phyloP scores from a whole-genome alignment of 2,329 filamentous ascomycete species.

The Myriosclerotinia duriaeana region DNA sequence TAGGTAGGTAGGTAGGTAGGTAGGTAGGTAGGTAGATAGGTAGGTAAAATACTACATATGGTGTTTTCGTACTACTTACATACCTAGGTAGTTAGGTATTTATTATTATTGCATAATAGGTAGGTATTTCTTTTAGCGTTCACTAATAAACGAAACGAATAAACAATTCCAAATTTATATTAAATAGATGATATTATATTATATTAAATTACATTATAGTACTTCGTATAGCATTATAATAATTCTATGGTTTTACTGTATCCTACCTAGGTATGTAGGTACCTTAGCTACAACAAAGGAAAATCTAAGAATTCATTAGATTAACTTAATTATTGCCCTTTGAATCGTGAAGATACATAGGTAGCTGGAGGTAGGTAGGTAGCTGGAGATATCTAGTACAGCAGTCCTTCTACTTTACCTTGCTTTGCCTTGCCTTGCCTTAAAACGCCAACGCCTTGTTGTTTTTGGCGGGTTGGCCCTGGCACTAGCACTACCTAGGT shows the following conservation, averaged over 20 bases:
- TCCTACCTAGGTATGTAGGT: neutral
- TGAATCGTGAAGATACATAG: too few species aligned
- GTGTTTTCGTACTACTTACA: constrained; percentile 2
- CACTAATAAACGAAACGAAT: too few species aligned
- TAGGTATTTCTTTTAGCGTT: neutral
- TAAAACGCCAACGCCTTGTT: neutral
- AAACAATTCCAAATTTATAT: too few species aligned
- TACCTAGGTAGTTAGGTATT: too few species aligned
- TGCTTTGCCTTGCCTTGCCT: neutral
- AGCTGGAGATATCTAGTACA: too few species aligned
- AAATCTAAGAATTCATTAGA: neutral
- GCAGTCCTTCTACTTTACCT: neutral
- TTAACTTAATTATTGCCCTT: neutral
- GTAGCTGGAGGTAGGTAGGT: too few species aligned
- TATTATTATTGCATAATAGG: too few species aligned
- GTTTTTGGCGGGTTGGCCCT: neutral
- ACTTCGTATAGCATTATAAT: too few species aligned
- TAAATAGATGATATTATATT: too few species aligned
- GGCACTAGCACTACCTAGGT: neutral
- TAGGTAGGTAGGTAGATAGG: neutral
- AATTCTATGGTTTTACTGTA: neutral
- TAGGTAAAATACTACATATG: neutral
- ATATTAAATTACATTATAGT: too few species aligned
- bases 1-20: too few species aligned
- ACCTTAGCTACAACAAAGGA: too few species aligned